Base-by-base conservation (phyloP, 305 asterid genomes). In the Solanum hybrid region DNA sequence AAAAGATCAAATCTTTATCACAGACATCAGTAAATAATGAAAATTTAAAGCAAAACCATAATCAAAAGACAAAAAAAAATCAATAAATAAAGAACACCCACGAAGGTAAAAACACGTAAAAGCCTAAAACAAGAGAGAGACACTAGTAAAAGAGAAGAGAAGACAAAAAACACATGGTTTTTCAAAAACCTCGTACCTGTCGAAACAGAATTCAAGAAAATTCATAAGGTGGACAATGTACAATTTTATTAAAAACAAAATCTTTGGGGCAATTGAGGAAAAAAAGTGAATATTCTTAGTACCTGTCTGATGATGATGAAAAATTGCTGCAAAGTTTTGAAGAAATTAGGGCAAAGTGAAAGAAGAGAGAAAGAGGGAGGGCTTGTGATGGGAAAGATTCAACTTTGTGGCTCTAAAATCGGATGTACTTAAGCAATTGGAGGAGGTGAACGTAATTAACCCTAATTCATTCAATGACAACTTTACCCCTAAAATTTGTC, bases 391-490 rank as follows among this genome's bases (percentile, higher is more conserved):
- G 29, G 32, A 56, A 69, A 85, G 88, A 85, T 56, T 51, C 73
- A 85, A 85, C 40, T 85, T 85, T 85, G 76, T 85, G 88, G 88
- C 88, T 31, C 22, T 32, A 17, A 71, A 85, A 32, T 85, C 22
- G 45, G 88, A 85, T 32, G 77, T 22, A 32, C 32, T 56, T 85
- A 11, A 31, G 88, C 75, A 85, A 32, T 85, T 85, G 24, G 72
- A 73, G 88, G 88, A 85, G 88, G 77, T 13, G 51, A 85, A 32
- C 22, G 88, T 32, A 85, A 85, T 85, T 85, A 85, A 60, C 88
- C 88, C 88, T 85, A 56, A 60, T 32, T 85, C 77, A 22, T 11
- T 32, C 10, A 56, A 85, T 85, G 76, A 85, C 88, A 14, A 85
- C 76, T 85, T 85, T 56, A 12, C 77, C 88, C 88, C 88, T 56